Percentiles rank a stretch among this genome's conserved stretches.
Evolutionary conservation across 768 basidiomycete genomes (phyloP).

Genomic region (Mycena galericulata): DNA sequence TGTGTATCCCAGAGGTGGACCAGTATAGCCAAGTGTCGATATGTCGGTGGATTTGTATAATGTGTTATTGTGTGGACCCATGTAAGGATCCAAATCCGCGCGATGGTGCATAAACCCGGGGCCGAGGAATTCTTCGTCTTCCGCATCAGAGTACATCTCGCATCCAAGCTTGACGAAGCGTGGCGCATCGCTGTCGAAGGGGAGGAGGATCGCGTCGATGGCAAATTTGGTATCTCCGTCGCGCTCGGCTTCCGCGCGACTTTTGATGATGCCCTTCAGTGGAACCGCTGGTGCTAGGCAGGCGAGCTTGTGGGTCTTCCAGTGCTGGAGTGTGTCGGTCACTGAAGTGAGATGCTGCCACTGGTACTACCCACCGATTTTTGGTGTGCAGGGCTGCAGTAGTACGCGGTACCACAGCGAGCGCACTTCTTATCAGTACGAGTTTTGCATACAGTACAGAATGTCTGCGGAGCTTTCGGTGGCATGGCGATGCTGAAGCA

Average conservation of each 20-base stretch:
- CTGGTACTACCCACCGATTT: not conserved
- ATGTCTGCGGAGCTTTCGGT: not conserved
- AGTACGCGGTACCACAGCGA: not conserved
- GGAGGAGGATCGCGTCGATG: slow-evolving; percentile 14
- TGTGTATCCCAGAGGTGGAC: not conserved
- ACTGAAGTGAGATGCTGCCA: not conserved
- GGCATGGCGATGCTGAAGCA: not conserved
- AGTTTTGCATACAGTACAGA: not conserved
- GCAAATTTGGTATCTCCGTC: slow-evolving; percentile 13
- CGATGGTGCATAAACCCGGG: not conserved
- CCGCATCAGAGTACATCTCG: not conserved
- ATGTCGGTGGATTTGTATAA: not conserved
- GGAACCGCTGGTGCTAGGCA: slow-evolving; percentile 1
- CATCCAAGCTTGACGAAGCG: not conserved
- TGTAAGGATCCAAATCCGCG: not conserved
- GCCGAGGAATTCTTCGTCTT: not conserved
- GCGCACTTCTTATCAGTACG: not conserved
- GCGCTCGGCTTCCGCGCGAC: slow-evolving; percentile 14
- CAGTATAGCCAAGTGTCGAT: not conserved
- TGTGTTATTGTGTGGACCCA: not conserved
- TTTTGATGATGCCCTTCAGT: not conserved
- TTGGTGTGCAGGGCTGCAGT: not conserved
- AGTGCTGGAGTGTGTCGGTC: not conserved
- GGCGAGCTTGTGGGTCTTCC: not conserved
- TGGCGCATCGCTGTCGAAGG: not conserved